Conservation (phyloP, 2,329 filamentous ascomycete species). For the Drechslerella stenobrocha region DNA sequence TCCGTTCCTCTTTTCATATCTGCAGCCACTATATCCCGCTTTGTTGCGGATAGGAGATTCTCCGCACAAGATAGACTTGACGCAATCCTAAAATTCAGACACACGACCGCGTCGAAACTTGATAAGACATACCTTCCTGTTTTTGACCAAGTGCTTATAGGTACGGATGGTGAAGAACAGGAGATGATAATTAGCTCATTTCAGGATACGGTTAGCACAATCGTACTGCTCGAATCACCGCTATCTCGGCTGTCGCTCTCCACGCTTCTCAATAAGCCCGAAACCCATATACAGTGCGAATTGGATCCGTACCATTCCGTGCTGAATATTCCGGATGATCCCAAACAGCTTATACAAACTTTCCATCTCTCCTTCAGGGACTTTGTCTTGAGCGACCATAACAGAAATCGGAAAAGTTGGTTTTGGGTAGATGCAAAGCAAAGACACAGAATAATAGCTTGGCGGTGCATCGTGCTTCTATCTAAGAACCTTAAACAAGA, state of each 20-base stretch:
- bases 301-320: conserved; percentile 16
- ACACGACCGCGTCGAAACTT: conserved; percentile 15
- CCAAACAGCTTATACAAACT: conserved; percentile 17
- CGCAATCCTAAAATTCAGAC: conserved; percentile 4
- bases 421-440: conserved; percentile 26
- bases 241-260: conserved; percentile 8
- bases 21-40: conserved; percentile 35
- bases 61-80: conserved; percentile 3
- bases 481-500: too few relatives aligned
- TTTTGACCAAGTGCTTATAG: conserved; percentile 12
- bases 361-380: conserved; percentile 33
- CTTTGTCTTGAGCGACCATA: conserved; percentile 13
- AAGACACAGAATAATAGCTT: not conserved
- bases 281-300: not conserved
- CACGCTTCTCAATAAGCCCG: not conserved
- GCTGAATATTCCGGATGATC: conserved; percentile 8
- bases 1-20: conserved; percentile 30
- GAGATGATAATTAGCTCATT: conserved; percentile 4
- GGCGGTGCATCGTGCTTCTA: too few relatives aligned
- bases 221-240: conserved; percentile 25
- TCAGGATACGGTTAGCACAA: conserved; percentile 16
- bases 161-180: conserved; percentile 2
- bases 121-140: conserved; percentile 25
- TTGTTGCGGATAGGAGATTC: conserved; percentile 14
- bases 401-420: conserved; percentile 4